Evolutionary conservation across 148 eudicot genomes (phyloP).

Genomic region (Arbutus unedo): DNA sequence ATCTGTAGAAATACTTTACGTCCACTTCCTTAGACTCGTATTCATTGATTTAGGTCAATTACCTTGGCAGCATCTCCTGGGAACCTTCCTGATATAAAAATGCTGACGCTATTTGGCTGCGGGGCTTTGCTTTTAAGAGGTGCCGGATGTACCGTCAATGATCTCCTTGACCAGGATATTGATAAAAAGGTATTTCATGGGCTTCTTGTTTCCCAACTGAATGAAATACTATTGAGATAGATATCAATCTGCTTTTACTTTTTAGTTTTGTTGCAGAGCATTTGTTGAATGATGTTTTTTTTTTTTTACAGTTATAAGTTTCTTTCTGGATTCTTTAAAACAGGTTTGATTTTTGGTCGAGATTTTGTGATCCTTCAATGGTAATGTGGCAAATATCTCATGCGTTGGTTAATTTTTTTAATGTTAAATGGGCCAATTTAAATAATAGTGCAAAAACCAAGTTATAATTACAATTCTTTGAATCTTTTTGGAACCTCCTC

Average conservation of each 20-base stretch:
- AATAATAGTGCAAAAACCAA: not conserved
- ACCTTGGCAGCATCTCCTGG: constrained; percentile 78
- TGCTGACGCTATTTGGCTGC: constrained; percentile 57
- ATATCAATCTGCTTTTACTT: not conserved
- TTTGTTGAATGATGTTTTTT: not conserved
- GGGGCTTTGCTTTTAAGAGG: constrained; percentile 79
- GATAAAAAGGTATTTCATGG: constrained; percentile 49
- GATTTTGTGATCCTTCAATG: not conserved
- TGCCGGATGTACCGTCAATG: constrained; percentile 76
- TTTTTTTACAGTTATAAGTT: not conserved
- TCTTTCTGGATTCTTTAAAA: not conserved
- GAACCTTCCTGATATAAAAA: constrained; percentile 74
- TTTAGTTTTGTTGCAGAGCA: not conserved
- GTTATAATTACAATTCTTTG: not conserved
- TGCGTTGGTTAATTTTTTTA: not conserved
- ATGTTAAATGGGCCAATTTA: not conserved
- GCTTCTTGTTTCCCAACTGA: not conserved
- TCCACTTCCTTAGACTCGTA: not conserved
- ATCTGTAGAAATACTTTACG: not conserved
- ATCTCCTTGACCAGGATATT: constrained; percentile 70
- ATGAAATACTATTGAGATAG: not conserved
- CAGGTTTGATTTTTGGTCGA: not conserved
- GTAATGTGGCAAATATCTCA: not conserved
- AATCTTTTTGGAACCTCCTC: not conserved
- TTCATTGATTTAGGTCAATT: constrained; percentile 62